These are phyloP conservation scores for Cladochytrium tenue DNA, from an alignment of 371 early-diverging fungal species.

Conservation along the genomic window DNA sequence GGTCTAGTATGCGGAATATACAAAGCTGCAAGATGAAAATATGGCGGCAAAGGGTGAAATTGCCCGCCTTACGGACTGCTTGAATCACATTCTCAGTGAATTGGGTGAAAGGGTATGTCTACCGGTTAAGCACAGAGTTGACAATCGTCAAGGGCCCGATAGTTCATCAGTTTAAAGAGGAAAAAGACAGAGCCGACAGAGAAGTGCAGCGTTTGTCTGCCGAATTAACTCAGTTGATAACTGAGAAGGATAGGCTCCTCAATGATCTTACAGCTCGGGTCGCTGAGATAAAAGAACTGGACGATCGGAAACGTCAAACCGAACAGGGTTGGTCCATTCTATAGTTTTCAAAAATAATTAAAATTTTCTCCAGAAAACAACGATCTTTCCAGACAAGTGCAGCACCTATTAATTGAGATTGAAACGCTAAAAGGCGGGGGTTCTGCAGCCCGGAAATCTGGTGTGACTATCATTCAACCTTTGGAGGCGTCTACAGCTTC, in stretches of 20 bases:
- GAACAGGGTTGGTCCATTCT: too few species aligned
- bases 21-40: conserved; percentile 57
- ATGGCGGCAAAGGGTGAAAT: conserved; percentile 47
- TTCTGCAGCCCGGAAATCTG: background rate
- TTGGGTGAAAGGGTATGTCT: conserved; percentile 27
- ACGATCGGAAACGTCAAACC: too few species aligned
- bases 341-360: too few species aligned
- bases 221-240: conserved; percentile 19
- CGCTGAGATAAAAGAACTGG: background rate
- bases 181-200: conserved; percentile 32
- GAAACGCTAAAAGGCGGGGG: conserved; percentile 21
- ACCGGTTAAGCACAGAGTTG: too few species aligned
- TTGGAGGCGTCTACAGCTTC: background rate
- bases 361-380: conserved; percentile 21
- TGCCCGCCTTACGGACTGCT: conserved; percentile 50
- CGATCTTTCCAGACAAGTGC: conserved; percentile 42
- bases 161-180: conserved; percentile 27
- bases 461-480: background rate
- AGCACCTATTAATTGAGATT: conserved; percentile 32
- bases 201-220: conserved; percentile 38
- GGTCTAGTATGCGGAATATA: conserved; percentile 57
- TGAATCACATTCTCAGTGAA: conserved; percentile 53
- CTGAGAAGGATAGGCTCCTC: background rate
- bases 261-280: background rate
- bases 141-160: conserved; percentile 38